A percentile compares a stretch with the other conserved stretches of the same genome.
Evolutionary conservation across 805 yeast genomes (phyloP).

Genomic region (Schwanniomyces vanrijiae): DNA sequence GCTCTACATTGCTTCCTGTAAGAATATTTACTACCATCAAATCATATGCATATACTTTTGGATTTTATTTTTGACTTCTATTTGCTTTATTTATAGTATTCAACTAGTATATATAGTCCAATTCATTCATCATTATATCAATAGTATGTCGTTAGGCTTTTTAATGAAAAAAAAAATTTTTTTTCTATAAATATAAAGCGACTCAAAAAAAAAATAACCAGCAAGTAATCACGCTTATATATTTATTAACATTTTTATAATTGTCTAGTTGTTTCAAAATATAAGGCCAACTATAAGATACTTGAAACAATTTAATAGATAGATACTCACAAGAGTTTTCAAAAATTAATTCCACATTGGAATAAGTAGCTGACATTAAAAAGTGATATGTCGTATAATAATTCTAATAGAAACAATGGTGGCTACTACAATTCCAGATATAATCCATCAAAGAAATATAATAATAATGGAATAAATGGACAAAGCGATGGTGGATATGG

Average conservation of each 20-base stretch:
- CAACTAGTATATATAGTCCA: background rate
- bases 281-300: background rate
- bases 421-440: constrained; percentile 6
- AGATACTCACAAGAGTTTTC: background rate
- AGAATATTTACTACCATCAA: background rate
- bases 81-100: background rate
- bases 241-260: background rate
- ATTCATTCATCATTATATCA: background rate
- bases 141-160: background rate
- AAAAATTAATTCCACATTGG: background rate
- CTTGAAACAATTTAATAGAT: background rate
- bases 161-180: background rate
- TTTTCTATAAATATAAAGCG: background rate
- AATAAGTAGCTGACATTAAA: background rate
- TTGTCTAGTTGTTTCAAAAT: background rate
- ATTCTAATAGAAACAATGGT: constrained; percentile 2
- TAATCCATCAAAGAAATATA: constrained; percentile 3
- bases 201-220: background rate
- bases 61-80: background rate
- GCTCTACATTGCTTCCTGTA: background rate
- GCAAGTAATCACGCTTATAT: background rate
- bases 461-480: background rate
- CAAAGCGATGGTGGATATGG: background rate
- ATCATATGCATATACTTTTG: background rate
- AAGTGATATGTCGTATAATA: constrained; percentile 8